Percentiles rank a stretch among this genome's conserved stretches.
These are phyloP conservation scores for Zygosaccharomyces rouxii DNA, from an alignment of 805 yeast species.

Conservation along the genomic window DNA sequence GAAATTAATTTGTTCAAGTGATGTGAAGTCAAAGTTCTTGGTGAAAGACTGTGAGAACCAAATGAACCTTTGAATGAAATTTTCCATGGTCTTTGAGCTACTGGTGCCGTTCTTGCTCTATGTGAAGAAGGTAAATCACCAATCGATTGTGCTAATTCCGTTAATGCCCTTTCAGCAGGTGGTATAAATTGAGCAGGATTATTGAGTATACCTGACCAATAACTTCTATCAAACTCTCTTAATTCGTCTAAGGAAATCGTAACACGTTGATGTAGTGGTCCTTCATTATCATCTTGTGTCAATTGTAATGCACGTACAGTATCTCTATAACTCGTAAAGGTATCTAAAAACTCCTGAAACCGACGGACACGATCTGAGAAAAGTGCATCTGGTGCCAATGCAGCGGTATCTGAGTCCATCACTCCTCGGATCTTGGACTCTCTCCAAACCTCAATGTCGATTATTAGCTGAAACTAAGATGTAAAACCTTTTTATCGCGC, in stretches of 20 bases:
- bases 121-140: conserved; percentile 21
- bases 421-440: background rate
- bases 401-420: conserved; percentile 7
- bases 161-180: conserved; percentile 80
- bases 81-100: conserved; percentile 43
- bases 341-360: conserved; percentile 81
- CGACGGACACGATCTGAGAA: conserved; percentile 81
- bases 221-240: conserved; percentile 71
- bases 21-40: conserved; percentile 76
- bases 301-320: conserved; percentile 69
- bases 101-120: conserved; percentile 48
- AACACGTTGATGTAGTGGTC: conserved; percentile 46
- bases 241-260: conserved; percentile 79
- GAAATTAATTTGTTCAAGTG: conserved; percentile 78
- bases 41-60: conserved; percentile 82
- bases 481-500: background rate
- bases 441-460: background rate
- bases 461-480: background rate
- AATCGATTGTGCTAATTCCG: conserved; percentile 73
- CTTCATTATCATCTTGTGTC: conserved; percentile 11
- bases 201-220: conserved; percentile 71
- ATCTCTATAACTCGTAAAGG: conserved; percentile 62
- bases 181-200: conserved; percentile 84
- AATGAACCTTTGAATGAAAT: conserved; percentile 86
- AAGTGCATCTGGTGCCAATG: conserved; percentile 39